phyloP scores from a whole-genome alignment of 192 early-diverging fungal genomes.

The Entomortierella parvispora region DNA sequence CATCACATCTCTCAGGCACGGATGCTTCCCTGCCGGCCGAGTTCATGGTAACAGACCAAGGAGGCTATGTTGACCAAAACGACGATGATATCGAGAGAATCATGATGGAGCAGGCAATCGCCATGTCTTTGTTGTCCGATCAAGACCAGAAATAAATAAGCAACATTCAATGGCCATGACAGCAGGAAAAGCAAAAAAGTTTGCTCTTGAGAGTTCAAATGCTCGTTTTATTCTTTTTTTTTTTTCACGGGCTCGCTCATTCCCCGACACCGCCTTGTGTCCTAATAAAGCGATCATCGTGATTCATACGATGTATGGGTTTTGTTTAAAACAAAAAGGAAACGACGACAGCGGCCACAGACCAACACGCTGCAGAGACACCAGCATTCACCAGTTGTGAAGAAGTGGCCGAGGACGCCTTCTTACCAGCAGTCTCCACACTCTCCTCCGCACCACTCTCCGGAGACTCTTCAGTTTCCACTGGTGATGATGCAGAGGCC shows the following conservation, averaged over 20 bases:
- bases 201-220: no score
- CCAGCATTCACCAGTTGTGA: background rate
- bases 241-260: no score
- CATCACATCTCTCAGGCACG: background rate
- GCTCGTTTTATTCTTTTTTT: no score
- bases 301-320: no score
- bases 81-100: slow-evolving; percentile 23
- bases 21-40: slow-evolving; percentile 8
- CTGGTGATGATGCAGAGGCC: background rate
- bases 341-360: slow-evolving; percentile 8
- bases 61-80: slow-evolving; percentile 1
- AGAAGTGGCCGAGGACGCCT: background rate
- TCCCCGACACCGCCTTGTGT: no score
- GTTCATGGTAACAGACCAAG: slow-evolving; percentile 3
- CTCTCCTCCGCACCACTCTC: background rate
- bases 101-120: slow-evolving; percentile 50
- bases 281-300: no score
- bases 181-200: no score
- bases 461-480: background rate
- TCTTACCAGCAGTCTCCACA: no score
- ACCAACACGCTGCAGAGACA: slow-evolving; percentile 25
- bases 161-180: no score
- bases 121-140: slow-evolving; percentile 16
- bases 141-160: background rate
- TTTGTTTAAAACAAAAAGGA: slow-evolving; percentile 12